Evolutionary conservation across 148 eudicot species (phyloP).

Genomic region (Heliosperma pusillum): DNA sequence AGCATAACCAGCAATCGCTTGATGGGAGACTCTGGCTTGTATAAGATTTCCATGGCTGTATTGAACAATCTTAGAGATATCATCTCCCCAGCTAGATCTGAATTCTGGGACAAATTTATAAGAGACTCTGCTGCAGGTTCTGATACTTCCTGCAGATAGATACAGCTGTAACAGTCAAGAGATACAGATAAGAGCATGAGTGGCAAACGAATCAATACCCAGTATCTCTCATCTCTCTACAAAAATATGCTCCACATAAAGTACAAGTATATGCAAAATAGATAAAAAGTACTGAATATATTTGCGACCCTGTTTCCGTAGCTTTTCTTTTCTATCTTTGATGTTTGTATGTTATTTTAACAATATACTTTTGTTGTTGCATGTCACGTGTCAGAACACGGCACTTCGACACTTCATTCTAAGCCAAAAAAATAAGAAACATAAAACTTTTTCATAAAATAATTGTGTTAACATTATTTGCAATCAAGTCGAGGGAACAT

Average conservation of each 20-base stretch:
- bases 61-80: constrained; percentile 56
- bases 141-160: constrained; percentile 65
- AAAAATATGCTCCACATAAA: too few species aligned
- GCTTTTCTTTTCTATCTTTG: too few species aligned
- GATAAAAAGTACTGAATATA: background rate
- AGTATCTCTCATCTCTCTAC: background rate
- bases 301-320: background rate
- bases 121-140: constrained; percentile 94
- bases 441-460: too few species aligned
- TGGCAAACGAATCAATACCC: background rate
- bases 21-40: constrained; percentile 56
- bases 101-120: constrained; percentile 73
- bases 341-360: too few species aligned
- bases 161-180: background rate
- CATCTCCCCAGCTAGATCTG: constrained; percentile 72
- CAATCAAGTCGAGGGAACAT: too few species aligned
- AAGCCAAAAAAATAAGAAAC: too few species aligned
- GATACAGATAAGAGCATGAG: background rate
- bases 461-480: too few species aligned
- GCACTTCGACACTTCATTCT: too few species aligned
- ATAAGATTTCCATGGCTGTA: constrained; percentile 60
- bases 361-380: too few species aligned
- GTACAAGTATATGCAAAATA: background rate
- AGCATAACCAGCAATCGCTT: constrained; percentile 71
- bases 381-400: too few species aligned